A percentile compares a stretch with the other conserved stretches of the same genome.
phyloP scores from a whole-genome alignment of 176 grass and related monocot species.

The Cenchrus purpureus region DNA sequence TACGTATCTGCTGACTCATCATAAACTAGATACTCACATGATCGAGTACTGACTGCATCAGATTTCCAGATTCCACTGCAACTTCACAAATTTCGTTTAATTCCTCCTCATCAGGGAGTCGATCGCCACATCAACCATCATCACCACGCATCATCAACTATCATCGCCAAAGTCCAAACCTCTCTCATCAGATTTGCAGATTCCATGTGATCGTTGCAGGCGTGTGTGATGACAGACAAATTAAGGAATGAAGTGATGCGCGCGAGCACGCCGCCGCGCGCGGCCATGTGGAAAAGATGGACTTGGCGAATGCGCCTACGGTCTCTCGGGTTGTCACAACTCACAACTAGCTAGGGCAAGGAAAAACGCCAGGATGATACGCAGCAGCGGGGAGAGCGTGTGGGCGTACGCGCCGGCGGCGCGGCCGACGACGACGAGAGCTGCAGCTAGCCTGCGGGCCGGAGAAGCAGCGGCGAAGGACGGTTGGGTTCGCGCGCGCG shows the following conservation, averaged over 20 bases:
- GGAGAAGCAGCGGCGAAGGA: constrained; percentile 38
- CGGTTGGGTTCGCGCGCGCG: not conserved
- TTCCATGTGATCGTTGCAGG: no score
- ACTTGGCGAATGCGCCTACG: constrained; percentile 26
- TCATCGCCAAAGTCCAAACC: no score
- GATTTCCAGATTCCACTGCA: no score
- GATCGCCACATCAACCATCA: no score
- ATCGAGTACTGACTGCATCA: no score
- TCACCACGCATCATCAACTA: no score
- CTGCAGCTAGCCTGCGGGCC: no score
- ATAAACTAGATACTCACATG: no score
- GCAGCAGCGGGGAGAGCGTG: not conserved
- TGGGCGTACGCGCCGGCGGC: not conserved
- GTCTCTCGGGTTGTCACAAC: constrained; percentile 2
- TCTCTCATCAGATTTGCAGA: no score
- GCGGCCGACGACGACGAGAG: constrained; percentile 10
- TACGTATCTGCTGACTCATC: no score
- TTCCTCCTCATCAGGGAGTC: no score
- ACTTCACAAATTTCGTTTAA: no score
- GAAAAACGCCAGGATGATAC: not conserved
- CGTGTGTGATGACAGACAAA: not conserved
- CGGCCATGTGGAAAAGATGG: constrained; percentile 17
- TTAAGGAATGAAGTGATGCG: not conserved
- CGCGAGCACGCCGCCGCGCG: not conserved
- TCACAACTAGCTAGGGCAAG: constrained; percentile 7